Percentiles rank a stretch among this genome's conserved stretches.
Conservation (phyloP, 306 rosid genomes). For the Coriaria nepalensis region DNA sequence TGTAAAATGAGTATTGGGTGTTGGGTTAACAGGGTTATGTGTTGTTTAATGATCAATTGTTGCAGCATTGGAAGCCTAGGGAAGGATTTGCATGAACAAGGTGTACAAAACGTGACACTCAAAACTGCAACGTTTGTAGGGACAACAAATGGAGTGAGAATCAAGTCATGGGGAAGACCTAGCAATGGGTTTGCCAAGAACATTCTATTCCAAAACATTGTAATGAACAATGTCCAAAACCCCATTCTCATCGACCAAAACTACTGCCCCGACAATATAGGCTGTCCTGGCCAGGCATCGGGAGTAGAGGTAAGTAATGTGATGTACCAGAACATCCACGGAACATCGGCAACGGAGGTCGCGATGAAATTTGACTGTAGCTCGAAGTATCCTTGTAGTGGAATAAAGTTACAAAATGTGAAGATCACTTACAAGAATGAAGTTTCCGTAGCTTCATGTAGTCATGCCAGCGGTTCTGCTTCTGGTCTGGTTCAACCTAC, state of each 20-base stretch:
- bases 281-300: neutral
- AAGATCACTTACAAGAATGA: conserved; percentile 16
- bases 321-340: conserved; percentile 17
- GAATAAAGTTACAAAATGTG: conserved; percentile 17
- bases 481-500: conserved; percentile 19
- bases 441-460: conserved; percentile 14
- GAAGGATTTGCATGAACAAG: conserved; percentile 20
- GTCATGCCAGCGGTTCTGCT: conserved; percentile 16
- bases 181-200: conserved; percentile 31
- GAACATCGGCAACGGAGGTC: conserved; percentile 14
- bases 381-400: conserved; percentile 13
- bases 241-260: conserved; percentile 32
- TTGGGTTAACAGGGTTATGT: neutral
- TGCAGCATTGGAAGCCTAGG: conserved; percentile 61
- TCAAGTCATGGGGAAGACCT: conserved; percentile 48
- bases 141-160: conserved; percentile 49
- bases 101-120: conserved; percentile 39
- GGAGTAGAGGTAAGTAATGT: conserved; percentile 20
- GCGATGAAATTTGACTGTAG: conserved; percentile 23
- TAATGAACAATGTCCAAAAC: conserved; percentile 2
- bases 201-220: conserved; percentile 29
- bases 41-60: neutral
- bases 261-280: neutral
- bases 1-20: neutral
- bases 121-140: conserved; percentile 26